A percentile compares a stretch with the other conserved stretches of the same genome.
Evolutionary conservation across 2,329 filamentous ascomycete species (phyloP).

Genomic region (Penicillium sp.): DNA sequence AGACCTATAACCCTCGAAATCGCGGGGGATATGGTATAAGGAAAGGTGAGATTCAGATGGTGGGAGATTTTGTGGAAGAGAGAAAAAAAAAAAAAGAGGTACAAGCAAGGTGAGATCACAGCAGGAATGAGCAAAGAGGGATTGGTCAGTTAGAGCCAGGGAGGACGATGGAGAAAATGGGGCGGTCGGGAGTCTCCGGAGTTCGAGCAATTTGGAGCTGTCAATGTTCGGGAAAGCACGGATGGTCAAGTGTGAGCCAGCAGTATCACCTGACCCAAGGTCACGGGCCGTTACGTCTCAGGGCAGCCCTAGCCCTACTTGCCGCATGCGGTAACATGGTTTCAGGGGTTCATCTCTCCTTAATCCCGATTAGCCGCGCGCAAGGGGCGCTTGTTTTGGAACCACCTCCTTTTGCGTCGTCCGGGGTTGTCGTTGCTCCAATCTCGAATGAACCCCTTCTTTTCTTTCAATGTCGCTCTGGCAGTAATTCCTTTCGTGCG

Average conservation of each 20-base stretch:
- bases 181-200: background rate
- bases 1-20: slow-evolving; percentile 6
- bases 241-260: background rate
- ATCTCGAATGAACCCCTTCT: slow-evolving; percentile 1
- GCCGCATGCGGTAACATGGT: background rate
- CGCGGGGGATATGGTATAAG: background rate
- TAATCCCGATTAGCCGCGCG: slow-evolving; percentile 33
- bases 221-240: background rate
- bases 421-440: slow-evolving; percentile 22
- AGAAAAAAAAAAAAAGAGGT: slow-evolving; percentile 2
- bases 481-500: slow-evolving; percentile 29
- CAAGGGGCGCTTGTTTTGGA: slow-evolving; percentile 39
- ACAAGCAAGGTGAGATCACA: slow-evolving; percentile 17
- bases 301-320: slow-evolving; percentile 4
- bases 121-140: slow-evolving; percentile 12
- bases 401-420: slow-evolving; percentile 33
- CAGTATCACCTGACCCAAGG: slow-evolving; percentile 1
- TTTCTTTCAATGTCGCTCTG: slow-evolving; percentile 27
- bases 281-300: background rate
- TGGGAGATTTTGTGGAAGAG: background rate
- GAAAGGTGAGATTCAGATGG: background rate
- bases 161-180: slow-evolving; percentile 3
- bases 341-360: slow-evolving; percentile 12
- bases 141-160: slow-evolving; percentile 14
- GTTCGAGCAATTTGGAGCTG: background rate